Evolutionary conservation across 1,284 basidiomycete genomes (phyloP), one percentile per base, ranked within the genome.

Genomic region (Acaromyces ingoldii): DNA sequence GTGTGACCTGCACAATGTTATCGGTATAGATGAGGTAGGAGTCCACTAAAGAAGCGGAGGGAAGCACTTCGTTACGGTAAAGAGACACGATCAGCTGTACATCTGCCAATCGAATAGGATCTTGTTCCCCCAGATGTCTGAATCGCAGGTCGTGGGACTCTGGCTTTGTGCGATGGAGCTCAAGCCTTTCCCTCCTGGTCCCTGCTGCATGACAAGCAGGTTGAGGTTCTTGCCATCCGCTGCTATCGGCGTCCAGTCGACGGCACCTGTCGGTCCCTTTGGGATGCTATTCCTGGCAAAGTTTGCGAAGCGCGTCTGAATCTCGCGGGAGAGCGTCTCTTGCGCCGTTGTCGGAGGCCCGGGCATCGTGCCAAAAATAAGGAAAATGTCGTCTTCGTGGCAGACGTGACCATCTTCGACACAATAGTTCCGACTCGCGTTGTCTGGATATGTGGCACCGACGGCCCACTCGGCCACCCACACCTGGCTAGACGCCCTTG

Each of bases 321-420:
- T 50, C 49, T 66, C 62, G 24, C 40, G 33, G 15, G 52, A 44
- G 6, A 49, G 22, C 15, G 26, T 33, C 13, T 24, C 15, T 11
- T 42, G 30, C 2, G 49, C 24, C 10, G 42, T 37, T 10, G 47
- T 47, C 7, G 58, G 36, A 11, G n/a, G n/a, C n/a, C 44, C 49
- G 38, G 36, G 42, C 0, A 50, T 49, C 26, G 57, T 56, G 9
- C 51, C 45, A 24, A 70, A 70, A 33, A 68, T 39, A 10, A 61
- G 50, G 31, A 40, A 49, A 26, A 70, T 68, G 51, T 70, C 67
- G 53, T 70, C 67, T 33, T 70, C 67, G 58, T 70, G 67, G 46
- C 67, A 70, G 15, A 64, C 59, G 7, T 43, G 47, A 7, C 33
- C 45, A 22, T 44, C 28, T 2, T 29, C 30, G 3, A 29, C 9